A percentile compares a stretch with the other conserved stretches of the same genome.
Conservation (phyloP, 2,329 filamentous ascomycete genomes). For the Cercospora sp. region DNA sequence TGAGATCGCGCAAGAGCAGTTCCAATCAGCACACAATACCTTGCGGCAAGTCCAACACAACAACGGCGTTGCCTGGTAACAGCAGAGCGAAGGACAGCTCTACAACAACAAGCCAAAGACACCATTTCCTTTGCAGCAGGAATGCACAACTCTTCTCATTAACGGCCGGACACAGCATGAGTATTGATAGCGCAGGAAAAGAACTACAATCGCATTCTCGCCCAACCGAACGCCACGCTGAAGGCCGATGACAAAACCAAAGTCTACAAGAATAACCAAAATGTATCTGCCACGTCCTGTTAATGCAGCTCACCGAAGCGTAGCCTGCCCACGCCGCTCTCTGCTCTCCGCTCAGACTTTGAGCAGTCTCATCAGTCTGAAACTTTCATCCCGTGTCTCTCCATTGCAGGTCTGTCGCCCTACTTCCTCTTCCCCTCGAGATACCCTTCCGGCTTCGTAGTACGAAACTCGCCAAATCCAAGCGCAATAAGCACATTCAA, state of each 20-base stretch:
- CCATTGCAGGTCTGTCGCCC: neutral
- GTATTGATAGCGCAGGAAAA: neutral
- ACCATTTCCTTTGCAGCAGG: neutral
- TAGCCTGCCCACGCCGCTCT: neutral
- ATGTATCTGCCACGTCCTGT: no score
- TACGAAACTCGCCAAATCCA: neutral
- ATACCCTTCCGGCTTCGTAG: neutral
- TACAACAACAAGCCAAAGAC: neutral
- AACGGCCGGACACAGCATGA: neutral
- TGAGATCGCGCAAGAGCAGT: neutral
- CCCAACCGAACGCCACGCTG: neutral
- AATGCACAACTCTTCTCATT: neutral
- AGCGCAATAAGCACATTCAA: neutral
- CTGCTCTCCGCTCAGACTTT: neutral
- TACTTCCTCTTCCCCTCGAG: neutral
- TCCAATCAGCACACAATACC: neutral
- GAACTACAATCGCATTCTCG: neutral
- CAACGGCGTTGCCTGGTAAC: neutral
- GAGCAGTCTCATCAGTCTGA: neutral
- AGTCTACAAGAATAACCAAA: neutral
- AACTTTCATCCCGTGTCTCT: neutral
- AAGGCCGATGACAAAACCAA: neutral
- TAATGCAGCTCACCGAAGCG: neutral
- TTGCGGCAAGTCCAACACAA: neutral
- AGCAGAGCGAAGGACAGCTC: neutral